phyloP scores from a whole-genome alignment of 2,329 filamentous ascomycete genomes.

The Fusarium gaditjirri region DNA sequence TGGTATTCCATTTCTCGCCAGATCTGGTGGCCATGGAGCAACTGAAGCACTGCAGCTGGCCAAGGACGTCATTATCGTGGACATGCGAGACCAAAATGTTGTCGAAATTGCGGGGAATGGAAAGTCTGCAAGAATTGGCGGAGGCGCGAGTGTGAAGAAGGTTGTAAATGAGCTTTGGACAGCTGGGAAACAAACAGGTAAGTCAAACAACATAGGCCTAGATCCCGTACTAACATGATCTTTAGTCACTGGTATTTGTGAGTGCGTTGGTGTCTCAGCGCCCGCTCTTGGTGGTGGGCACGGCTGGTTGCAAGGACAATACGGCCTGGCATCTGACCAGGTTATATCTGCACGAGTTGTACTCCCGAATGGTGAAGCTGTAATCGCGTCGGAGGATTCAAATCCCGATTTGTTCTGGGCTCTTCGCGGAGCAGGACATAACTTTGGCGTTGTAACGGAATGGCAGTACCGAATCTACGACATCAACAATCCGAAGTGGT shows the following conservation, averaged over 20 bases:
- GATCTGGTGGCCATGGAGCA: slow-evolving; percentile 30
- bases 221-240: rapidly evolving
- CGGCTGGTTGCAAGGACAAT: slow-evolving; percentile 29
- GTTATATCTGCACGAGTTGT: slow-evolving; percentile 20
- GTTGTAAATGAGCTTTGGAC: slow-evolving; percentile 13
- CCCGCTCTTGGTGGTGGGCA: slow-evolving; percentile 34
- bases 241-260: slow-evolving; percentile 39
- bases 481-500: slow-evolving; percentile 49
- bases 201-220: rapidly evolving
- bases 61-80: slow-evolving; percentile 15
- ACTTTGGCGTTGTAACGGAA: slow-evolving; percentile 63
- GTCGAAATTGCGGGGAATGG: neutral
- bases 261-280: slow-evolving; percentile 44
- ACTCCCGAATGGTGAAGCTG: slow-evolving; percentile 14
- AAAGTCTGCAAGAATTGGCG: slow-evolving; percentile 4
- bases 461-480: slow-evolving; percentile 60
- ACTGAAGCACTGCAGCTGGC: slow-evolving; percentile 20
- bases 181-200: slow-evolving; percentile 26
- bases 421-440: slow-evolving; percentile 61
- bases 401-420: slow-evolving; percentile 53
- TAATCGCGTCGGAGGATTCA: neutral
- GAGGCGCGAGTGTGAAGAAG: slow-evolving; percentile 21
- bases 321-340: slow-evolving; percentile 24
- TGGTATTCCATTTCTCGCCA: slow-evolving; percentile 8
- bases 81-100: slow-evolving; percentile 2